phyloP scores from a whole-genome alignment of 176 grass and related monocot genomes.

The Dactylis glomerata region DNA sequence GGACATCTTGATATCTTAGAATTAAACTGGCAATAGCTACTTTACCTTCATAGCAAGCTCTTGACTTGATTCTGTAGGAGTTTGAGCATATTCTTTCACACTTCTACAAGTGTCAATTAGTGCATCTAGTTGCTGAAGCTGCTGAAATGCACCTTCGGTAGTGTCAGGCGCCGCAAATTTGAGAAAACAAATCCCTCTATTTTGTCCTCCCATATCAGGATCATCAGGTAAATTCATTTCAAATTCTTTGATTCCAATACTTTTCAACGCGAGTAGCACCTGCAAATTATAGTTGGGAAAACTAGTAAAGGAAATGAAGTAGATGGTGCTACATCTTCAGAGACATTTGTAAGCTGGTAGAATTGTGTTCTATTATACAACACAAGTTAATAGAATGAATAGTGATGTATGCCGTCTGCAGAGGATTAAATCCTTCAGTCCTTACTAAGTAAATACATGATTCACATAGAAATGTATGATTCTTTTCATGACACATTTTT shows the following conservation, averaged over 20 bases:
- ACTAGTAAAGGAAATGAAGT: conserved; percentile 27
- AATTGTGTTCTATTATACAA: not conserved
- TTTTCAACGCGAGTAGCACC: conserved; percentile 57
- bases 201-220: conserved; percentile 39
- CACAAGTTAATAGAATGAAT: conserved; percentile 10
- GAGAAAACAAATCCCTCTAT: conserved; percentile 67
- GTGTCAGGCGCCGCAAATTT: conserved; percentile 50
- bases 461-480: not conserved
- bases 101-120: conserved; percentile 50
- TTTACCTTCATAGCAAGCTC: conserved; percentile 56
- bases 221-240: conserved; percentile 51
- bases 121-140: conserved; percentile 55
- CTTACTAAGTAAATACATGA: not conserved
- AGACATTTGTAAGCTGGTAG: conserved; percentile 14
- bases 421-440: not conserved
- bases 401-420: not conserved
- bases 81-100: conserved; percentile 57
- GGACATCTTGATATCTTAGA: not conserved
- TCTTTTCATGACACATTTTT: not conserved
- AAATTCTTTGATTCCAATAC: conserved; percentile 53
- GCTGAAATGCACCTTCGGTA: conserved; percentile 56
- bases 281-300: conserved; percentile 17
- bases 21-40: not conserved
- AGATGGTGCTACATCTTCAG: not conserved
- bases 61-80: conserved; percentile 33